Conservation (phyloP, 1,139 yeast genomes). For the Taphrina deformans region DNA sequence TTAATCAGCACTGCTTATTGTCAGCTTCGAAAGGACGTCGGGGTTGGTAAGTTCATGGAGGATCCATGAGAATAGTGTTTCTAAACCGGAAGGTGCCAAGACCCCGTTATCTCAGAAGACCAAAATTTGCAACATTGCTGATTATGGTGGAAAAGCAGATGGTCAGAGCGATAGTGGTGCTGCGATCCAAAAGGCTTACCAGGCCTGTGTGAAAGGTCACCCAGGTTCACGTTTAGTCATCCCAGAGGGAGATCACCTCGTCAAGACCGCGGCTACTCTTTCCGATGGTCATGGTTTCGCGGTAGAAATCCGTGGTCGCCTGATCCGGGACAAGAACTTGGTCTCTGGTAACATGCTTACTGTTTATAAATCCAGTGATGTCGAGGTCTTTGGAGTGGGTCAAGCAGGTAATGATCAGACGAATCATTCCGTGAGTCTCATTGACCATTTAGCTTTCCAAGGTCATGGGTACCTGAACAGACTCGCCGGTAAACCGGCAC, state of each 20-base stretch:
- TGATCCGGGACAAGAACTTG: background rate
- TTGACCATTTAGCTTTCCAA: slow-evolving; percentile 1
- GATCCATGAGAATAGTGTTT: background rate
- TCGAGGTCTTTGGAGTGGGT: background rate
- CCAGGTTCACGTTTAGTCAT: background rate
- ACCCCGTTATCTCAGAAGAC: slow-evolving; percentile 3
- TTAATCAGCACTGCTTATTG: background rate
- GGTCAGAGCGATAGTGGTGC: background rate
- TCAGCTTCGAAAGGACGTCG: slow-evolving; percentile 2
- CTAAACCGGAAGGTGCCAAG: background rate
- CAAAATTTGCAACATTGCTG: background rate
- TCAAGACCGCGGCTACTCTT: background rate
- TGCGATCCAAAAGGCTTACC: background rate
- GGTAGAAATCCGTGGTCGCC: background rate
- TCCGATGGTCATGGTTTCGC: background rate
- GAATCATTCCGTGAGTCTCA: background rate
- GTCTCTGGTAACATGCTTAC: background rate
- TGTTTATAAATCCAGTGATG: background rate
- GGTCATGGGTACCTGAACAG: slow-evolving; percentile 10
- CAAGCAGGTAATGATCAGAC: background rate
- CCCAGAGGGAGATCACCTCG: background rate
- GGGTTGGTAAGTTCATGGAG: background rate
- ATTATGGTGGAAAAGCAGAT: slow-evolving; percentile 4
- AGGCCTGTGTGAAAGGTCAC: background rate
- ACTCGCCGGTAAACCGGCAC: background rate